Percentiles rank a stretch among this genome's conserved stretches.
These are phyloP conservation scores for Hymenotorrendiella dingleyae DNA, from an alignment of 2,329 filamentous ascomycete species.

Conservation along the genomic window DNA sequence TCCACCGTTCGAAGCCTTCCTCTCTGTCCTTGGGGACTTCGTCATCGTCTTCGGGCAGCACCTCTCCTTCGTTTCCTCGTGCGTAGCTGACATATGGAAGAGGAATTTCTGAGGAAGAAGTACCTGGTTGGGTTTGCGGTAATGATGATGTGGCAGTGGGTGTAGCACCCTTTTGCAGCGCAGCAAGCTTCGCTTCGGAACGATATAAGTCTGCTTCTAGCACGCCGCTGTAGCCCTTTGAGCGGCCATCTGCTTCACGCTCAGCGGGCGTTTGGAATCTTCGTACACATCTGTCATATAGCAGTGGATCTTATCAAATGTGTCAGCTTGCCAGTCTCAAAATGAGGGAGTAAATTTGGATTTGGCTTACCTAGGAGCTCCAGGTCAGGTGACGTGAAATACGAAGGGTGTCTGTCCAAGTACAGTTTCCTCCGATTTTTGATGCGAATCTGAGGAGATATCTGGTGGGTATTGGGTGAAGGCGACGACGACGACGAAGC, in stretches of 20 bases:
- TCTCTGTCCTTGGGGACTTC: constrained; percentile 28
- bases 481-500: not conserved
- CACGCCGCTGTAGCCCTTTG: constrained; percentile 31
- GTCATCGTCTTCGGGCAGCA: constrained; percentile 28
- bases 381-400: constrained; percentile 30
- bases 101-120: too few relatives aligned
- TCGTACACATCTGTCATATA: constrained; percentile 31
- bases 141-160: constrained; percentile 7
- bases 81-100: constrained; percentile 24
- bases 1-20: constrained; percentile 31
- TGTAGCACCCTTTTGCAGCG: constrained; percentile 15
- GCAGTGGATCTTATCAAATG: constrained; percentile 27
- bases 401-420: constrained; percentile 30
- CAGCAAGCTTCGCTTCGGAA: constrained; percentile 30
- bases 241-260: constrained; percentile 31
- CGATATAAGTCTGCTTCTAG: constrained; percentile 32
- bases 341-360: not conserved
- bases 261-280: constrained; percentile 30
- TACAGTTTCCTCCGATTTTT: constrained; percentile 32
- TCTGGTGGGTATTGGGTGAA: constrained; percentile 5
- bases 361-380: constrained; percentile 28
- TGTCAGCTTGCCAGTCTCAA: constrained; percentile 15
- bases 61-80: constrained; percentile 23
- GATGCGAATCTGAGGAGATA: constrained; percentile 22
- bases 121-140: constrained; percentile 1